phyloP scores from a whole-genome alignment of 345 rosid species.

The Euclidium syriacum region DNA sequence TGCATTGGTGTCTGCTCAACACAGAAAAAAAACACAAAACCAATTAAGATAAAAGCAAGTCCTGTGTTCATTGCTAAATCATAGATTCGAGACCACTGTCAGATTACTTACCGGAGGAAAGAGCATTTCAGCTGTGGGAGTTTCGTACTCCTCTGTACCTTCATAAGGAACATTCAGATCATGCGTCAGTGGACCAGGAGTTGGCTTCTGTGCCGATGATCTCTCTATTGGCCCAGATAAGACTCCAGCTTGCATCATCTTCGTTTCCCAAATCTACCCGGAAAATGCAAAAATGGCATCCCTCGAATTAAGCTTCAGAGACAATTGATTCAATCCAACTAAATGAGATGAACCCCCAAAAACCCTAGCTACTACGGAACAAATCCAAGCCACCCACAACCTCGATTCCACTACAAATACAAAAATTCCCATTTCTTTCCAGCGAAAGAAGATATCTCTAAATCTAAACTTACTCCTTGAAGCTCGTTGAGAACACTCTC shows the following conservation, averaged over 20 bases:
- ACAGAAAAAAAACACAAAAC: slow-evolving; percentile 5
- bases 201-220: slow-evolving; percentile 49
- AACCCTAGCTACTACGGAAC: slow-evolving; percentile 39
- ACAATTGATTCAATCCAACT: background rate
- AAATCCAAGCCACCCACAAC: slow-evolving; percentile 13
- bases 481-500: slow-evolving; percentile 82
- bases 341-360: slow-evolving; percentile 7
- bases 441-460: background rate
- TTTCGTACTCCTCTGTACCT: slow-evolving; percentile 90
- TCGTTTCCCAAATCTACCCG: slow-evolving; percentile 81
- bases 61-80: background rate
- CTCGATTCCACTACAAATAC: background rate
- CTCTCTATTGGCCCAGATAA: slow-evolving; percentile 64
- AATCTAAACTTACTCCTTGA: slow-evolving; percentile 60
- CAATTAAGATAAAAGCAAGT: slow-evolving; percentile 10
- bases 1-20: slow-evolving; percentile 76
- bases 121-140: slow-evolving; percentile 95
- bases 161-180: slow-evolving; percentile 97
- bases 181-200: slow-evolving; percentile 56
- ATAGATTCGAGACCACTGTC: background rate
- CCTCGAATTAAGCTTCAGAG: slow-evolving; percentile 10
- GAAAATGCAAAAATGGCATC: background rate
- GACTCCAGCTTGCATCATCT: slow-evolving; percentile 92
- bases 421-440: background rate
- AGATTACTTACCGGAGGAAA: slow-evolving; percentile 70